Conservation (phyloP, 2,329 filamentous ascomycete species). For the Sporothrix inflata region DNA sequence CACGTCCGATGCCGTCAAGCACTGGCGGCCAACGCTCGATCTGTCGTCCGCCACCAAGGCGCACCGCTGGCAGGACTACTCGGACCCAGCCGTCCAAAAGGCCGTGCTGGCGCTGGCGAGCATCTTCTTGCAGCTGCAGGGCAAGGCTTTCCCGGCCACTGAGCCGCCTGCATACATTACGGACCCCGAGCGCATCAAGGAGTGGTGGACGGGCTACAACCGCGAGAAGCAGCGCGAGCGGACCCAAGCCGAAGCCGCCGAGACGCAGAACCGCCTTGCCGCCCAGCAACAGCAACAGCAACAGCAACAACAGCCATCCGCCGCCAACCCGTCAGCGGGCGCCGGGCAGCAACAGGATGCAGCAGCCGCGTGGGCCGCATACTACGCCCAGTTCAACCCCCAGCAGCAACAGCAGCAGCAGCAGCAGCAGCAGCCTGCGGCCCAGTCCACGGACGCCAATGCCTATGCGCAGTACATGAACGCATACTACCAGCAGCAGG, state of each 20-base stretch:
- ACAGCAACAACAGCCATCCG: neutral
- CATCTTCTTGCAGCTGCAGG: slow-evolving; percentile 47
- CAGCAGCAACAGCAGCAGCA: slow-evolving; percentile 36
- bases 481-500: slow-evolving; percentile 36
- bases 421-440: slow-evolving; percentile 33
- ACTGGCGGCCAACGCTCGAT: slow-evolving; percentile 48
- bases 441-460: slow-evolving; percentile 34
- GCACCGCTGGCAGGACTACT: slow-evolving; percentile 42
- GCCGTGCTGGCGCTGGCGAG: slow-evolving; percentile 50
- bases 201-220: slow-evolving; percentile 57
- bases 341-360: slow-evolving; percentile 39
- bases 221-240: slow-evolving; percentile 41
- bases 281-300: neutral
- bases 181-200: slow-evolving; percentile 51
- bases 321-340: slow-evolving; percentile 21
- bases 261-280: neutral
- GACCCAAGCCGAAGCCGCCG: slow-evolving; percentile 45
- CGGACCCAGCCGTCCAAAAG: slow-evolving; percentile 48
- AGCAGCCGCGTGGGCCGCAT: slow-evolving; percentile 45
- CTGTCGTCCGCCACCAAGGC: slow-evolving; percentile 42
- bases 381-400: slow-evolving; percentile 45
- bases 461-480: slow-evolving; percentile 44
- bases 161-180: slow-evolving; percentile 58
- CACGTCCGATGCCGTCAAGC: slow-evolving; percentile 48
- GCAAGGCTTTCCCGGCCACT: slow-evolving; percentile 53